phyloP scores from a whole-genome alignment of 495 filamentous ascomycete species.

The Neurospora sp. region DNA sequence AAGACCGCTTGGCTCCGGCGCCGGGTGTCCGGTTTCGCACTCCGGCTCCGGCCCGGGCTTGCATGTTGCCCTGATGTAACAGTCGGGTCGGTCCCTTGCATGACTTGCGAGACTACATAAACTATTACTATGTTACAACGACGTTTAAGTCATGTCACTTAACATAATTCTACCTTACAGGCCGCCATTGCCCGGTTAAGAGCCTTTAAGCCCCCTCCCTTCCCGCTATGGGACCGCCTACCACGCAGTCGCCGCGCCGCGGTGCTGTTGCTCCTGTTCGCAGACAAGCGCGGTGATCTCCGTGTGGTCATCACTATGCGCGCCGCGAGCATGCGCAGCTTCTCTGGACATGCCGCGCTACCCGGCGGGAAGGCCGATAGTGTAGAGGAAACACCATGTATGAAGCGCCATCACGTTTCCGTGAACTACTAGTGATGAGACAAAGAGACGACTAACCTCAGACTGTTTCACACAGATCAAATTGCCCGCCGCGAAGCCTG shows the following conservation, averaged over 20 bases:
- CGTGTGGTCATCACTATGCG: constrained; percentile 81
- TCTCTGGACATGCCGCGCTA: constrained; percentile 69
- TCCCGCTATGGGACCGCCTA: constrained; percentile 44
- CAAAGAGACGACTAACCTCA: constrained; percentile 1
- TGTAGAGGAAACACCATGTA: constrained; percentile 39
- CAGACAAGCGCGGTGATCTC: constrained; percentile 65
- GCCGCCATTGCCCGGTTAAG: constrained; percentile 68
- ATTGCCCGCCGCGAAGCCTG: constrained; percentile 80
- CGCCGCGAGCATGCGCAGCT: constrained; percentile 58
- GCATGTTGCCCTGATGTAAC: not conserved
- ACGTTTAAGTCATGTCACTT: not conserved
- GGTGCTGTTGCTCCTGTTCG: constrained; percentile 76
- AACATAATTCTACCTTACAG: constrained; percentile 24
- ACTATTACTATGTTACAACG: constrained; percentile 3
- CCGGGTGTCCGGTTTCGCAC: not conserved
- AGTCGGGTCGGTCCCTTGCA: not conserved
- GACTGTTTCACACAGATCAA: constrained; percentile 46
- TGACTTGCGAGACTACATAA: not conserved
- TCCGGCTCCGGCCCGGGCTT: not conserved
- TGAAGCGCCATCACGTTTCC: too few relatives aligned
- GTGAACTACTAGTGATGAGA: not conserved
- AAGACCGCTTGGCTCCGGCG: not conserved
- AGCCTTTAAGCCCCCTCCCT: constrained; percentile 52
- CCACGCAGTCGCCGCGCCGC: constrained; percentile 68
- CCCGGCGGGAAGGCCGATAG: constrained; percentile 62